phyloP scores from a whole-genome alignment of 2,329 filamentous ascomycete genomes.

The Arthroderma uncinatum region DNA sequence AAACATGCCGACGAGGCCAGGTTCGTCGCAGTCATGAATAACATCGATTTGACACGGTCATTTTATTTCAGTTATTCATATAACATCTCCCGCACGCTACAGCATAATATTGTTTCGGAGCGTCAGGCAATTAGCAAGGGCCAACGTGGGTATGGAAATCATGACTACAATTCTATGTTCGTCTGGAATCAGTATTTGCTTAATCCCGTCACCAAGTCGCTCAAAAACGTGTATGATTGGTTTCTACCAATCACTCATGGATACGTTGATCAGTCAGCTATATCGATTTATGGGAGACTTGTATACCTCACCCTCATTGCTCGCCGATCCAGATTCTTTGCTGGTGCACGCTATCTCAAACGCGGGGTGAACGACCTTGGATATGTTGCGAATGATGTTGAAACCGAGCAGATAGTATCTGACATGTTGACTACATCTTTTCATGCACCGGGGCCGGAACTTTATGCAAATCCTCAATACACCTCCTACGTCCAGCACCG shows the following conservation, averaged over 20 bases:
- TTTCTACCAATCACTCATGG: conserved; percentile 92
- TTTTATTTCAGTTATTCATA: conserved; percentile 99
- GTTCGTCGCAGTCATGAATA: conserved; percentile 79
- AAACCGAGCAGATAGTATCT: conserved; percentile 96
- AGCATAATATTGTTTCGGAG: conserved; percentile 81
- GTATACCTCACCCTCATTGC: conserved; percentile 93
- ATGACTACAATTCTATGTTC: conserved; percentile 92
- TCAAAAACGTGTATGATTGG: conserved; percentile 87
- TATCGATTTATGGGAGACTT: conserved; percentile 75
- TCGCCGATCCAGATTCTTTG: conserved; percentile 81
- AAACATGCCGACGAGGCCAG: conserved; percentile 79
- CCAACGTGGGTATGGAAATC: conserved; percentile 50
- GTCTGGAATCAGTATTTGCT: conserved; percentile 93
- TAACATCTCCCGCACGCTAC: conserved; percentile 82
- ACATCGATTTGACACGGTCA: conserved; percentile 76
- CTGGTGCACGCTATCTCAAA: conserved; percentile 87
- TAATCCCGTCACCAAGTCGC: conserved; percentile 54
- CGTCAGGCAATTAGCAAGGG: conserved; percentile 59
- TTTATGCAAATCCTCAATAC: conserved; percentile 81
- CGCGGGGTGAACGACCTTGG: conserved; percentile 87
- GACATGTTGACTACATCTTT: conserved; percentile 92
- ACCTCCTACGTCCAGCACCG: conserved; percentile 95
- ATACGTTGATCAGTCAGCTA: conserved; percentile 81
- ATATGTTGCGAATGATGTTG: conserved; percentile 96
- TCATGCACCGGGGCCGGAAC: conserved; percentile 72